Evolutionary conservation across 129 eudicot species (phyloP), one percentile per base, ranked within the genome.

Genomic region (Pulicaria dysenterica): DNA sequence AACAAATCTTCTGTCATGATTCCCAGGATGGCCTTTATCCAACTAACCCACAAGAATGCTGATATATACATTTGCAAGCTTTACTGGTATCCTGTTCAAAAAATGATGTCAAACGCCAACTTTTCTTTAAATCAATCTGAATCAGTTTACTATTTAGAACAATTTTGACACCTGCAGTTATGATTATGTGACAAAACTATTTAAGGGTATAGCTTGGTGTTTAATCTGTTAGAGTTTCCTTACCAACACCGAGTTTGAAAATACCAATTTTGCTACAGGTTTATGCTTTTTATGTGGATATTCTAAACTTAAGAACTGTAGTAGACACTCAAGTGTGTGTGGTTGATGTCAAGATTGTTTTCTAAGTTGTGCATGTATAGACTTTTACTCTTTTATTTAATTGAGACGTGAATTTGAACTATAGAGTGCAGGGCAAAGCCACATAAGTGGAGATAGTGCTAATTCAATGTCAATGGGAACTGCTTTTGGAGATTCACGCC

Each of bases 401-500:
- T 55, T 55, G 42, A 19, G 38, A 13, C 7, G 43, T 66, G 58
- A 46, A 46, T 56, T 42, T 46, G 72, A 71, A 71, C 43, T 71
- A 58, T 11, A 78, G 82, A 73, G 60, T 70, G 73, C 74, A 24
- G 65, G 61, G 59, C 68, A 24, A 42, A 65, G 68, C 64, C 83
- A 53, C 50, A 64, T 42, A 78, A 78, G 68, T 36, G 68, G 45
- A 41, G 69, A 63, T 39, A 46, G 70, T 45, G 31, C 1, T 24
- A 24, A 24, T 24, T 24, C 31, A 24, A 24, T 24, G 31, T 24
- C 31, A 24, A 63, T 59, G 58, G 84, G 73, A 17, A 62, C 82
- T 36, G 67, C 84, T 57, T 76, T 80, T 34, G 83, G 80, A 63
- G 86, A 41, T 64, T 77, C 97, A 53, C 95, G 99, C 19, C 91